A percentile compares a stretch with the other conserved stretches of the same genome.
Conservation (phyloP, 2,329 filamentous ascomycete genomes). For the Paradendryphiella salina region DNA sequence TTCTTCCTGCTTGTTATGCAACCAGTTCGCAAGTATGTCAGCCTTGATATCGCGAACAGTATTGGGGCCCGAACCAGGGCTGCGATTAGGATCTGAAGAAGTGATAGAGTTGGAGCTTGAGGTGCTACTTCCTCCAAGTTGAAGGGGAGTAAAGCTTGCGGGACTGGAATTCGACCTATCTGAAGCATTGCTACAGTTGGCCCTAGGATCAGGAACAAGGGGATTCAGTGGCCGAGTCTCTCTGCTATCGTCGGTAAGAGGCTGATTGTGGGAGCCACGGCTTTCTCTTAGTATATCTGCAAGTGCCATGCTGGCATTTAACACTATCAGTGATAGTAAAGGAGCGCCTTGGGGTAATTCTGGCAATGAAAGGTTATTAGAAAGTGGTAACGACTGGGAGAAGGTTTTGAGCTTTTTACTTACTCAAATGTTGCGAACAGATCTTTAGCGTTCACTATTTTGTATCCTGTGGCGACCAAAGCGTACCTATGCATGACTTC, state of each 20-base stretch:
- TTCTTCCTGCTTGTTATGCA: slow-evolving; percentile 65
- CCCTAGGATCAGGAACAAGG: not conserved
- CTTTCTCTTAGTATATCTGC: not conserved
- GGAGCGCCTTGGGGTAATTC: not conserved
- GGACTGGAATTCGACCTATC: not conserved
- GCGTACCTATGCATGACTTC: not conserved
- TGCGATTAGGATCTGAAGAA: not conserved
- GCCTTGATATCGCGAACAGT: slow-evolving; percentile 59
- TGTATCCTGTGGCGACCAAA: not conserved
- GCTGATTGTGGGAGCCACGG: not conserved
- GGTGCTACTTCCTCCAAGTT: slow-evolving; percentile 2
- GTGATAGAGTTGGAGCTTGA: not conserved
- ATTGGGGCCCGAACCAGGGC: slow-evolving; percentile 35
- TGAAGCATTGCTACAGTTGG: not conserved
- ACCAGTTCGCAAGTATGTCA: slow-evolving; percentile 66
- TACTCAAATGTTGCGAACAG: not conserved
- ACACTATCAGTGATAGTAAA: not conserved
- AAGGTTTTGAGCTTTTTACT: not conserved
- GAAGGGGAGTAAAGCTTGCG: slow-evolving; percentile 10
- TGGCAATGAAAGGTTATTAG: not conserved
- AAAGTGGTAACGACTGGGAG: not conserved
- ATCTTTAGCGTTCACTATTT: not conserved
- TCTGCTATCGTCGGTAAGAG: not conserved
- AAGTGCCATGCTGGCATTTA: not conserved
- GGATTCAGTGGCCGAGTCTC: slow-evolving; percentile 1